Conservation (phyloP, 78 protist species). For the Dictyostelium discoideum region dicty_2.7 NC_007090.3:4625001-4625500, state of each 20-base stretch:
- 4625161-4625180: constrained; percentile 3
- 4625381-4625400: neutral
- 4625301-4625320: neutral
- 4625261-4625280: neutral
- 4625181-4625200: neutral
- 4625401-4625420: neutral
- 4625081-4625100: constrained; percentile 13
- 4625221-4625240: neutral
- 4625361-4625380: constrained; percentile 5
- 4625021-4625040: neutral
- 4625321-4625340: neutral
- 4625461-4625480: constrained; percentile 19
- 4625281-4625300: neutral
- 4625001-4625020: neutral
- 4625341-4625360: neutral
- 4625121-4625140: neutral
- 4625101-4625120: constrained; percentile 1
- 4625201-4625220: neutral
- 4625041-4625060: neutral
- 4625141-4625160: neutral
- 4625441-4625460: neutral
- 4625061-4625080: neutral
- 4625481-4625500: constrained; percentile 17
- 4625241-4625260: neutral
- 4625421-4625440: constrained; percentile 25